phyloP scores from a whole-genome alignment of 192 early-diverging fungal species.

The Umbelopsis ramanniana region DNA sequence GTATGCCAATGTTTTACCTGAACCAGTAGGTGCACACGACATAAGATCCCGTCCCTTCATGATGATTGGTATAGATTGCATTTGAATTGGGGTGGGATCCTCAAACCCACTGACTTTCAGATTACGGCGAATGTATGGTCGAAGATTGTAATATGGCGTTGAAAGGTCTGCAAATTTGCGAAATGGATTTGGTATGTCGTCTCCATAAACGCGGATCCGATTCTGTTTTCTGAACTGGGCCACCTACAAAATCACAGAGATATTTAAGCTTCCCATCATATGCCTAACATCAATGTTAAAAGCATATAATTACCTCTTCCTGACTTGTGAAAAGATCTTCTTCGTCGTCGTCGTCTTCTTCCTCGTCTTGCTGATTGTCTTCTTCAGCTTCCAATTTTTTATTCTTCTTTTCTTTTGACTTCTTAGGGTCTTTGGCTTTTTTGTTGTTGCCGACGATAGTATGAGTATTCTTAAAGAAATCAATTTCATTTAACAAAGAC shows the following conservation, averaged over 20 bases:
- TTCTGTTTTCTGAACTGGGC: conserved; percentile 72
- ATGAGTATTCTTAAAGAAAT: conserved; percentile 50
- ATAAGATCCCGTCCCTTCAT: conserved; percentile 93
- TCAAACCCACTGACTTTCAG: conserved; percentile 69
- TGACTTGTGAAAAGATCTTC: background rate
- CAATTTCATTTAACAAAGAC: conserved; percentile 44
- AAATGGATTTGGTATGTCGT: conserved; percentile 86
- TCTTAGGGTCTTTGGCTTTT: conserved; percentile 26
- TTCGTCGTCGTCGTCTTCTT: background rate
- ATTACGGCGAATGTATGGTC: conserved; percentile 75
- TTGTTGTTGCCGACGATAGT: conserved; percentile 25
- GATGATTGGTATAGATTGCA: conserved; percentile 62
- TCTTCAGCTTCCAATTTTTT: conserved; percentile 28
- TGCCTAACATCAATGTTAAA: background rate
- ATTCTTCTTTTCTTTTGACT: conserved; percentile 31
- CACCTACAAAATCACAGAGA: background rate
- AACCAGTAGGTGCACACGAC: conserved; percentile 96
- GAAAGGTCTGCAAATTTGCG: conserved; percentile 80
- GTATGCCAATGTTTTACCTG: conserved; percentile 97
- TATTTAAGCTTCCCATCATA: background rate
- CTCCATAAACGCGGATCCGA: conserved; percentile 83
- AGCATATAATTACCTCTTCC: background rate
- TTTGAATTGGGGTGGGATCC: conserved; percentile 48
- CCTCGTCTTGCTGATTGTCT: conserved; percentile 24
- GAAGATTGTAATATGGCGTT: conserved; percentile 65